phyloP scores from a whole-genome alignment of 257 asterid species.

The Lavandula angustifolia region DNA sequence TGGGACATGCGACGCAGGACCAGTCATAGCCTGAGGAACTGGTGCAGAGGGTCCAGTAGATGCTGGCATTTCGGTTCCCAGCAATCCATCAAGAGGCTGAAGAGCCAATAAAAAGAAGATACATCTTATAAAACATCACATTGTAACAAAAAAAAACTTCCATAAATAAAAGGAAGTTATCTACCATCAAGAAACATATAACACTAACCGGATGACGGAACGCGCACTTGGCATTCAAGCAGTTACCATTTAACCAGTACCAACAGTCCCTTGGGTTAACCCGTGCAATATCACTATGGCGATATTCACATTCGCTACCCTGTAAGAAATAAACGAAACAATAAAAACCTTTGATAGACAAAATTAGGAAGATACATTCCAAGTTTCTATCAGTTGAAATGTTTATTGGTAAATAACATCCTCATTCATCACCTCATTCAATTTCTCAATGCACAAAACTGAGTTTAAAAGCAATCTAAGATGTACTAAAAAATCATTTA shows the following conservation, averaged over 20 bases:
- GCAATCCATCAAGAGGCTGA: slow-evolving; percentile 84
- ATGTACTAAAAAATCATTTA: neutral
- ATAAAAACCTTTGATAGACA: slow-evolving; percentile 14
- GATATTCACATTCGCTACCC: slow-evolving; percentile 92
- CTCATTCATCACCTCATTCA: slow-evolving; percentile 6
- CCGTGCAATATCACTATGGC: slow-evolving; percentile 85
- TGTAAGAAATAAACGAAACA: slow-evolving; percentile 33
- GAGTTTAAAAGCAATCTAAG: neutral
- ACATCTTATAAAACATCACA: neutral
- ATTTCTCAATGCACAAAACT: slow-evolving; percentile 3
- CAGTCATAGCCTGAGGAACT: slow-evolving; percentile 41
- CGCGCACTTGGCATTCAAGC: slow-evolving; percentile 79
- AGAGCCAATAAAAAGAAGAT: slow-evolving; percentile 9
- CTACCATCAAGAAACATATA: neutral
- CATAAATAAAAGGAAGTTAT: slow-evolving; percentile 11
- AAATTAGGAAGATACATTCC: slow-evolving; percentile 18
- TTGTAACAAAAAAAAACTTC: neutral
- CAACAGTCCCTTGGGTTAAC: slow-evolving; percentile 89
- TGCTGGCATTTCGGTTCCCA: slow-evolving; percentile 59
- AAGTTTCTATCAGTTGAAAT: slow-evolving; percentile 21
- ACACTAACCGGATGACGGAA: slow-evolving; percentile 90
- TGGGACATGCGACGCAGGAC: slow-evolving; percentile 44
- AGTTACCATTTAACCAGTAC: slow-evolving; percentile 80
- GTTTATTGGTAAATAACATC: slow-evolving; percentile 1
- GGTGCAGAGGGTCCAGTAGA: slow-evolving; percentile 51